Evolutionary conservation across 768 basidiomycete species (phyloP).

Genomic region (Russula sp.): DNA sequence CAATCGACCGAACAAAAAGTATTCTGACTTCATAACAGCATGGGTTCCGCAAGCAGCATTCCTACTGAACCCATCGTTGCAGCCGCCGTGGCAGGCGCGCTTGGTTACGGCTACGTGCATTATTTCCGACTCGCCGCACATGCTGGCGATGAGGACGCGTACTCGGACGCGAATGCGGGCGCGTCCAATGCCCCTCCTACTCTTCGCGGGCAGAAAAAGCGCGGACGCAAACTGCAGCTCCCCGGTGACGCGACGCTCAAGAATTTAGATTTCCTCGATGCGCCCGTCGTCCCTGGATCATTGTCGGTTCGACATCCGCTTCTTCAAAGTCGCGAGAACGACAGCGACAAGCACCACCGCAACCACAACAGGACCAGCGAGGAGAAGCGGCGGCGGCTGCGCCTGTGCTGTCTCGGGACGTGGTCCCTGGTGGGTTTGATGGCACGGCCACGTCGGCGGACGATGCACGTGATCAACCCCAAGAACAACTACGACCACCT

Average conservation of each 20-base stretch:
- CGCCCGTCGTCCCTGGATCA: constrained; percentile 1
- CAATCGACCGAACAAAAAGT: neutral
- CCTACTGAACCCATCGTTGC: constrained; percentile 42
- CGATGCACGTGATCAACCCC: neutral
- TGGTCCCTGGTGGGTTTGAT: constrained; percentile 50
- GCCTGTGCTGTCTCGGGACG: constrained; percentile 40
- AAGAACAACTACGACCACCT: neutral
- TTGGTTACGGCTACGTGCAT: constrained; percentile 42
- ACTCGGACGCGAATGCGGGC: neutral
- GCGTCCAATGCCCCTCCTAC: constrained; percentile 3
- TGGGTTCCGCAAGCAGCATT: constrained; percentile 50
- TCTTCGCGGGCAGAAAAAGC: constrained; percentile 36
- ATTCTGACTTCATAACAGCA: constrained; percentile 28
- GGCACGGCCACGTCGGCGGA: constrained; percentile 23
- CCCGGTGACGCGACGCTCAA: constrained; percentile 25
- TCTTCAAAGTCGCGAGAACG: constrained; percentile 31
- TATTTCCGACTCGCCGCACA: constrained; percentile 22
- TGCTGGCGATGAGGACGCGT: neutral
- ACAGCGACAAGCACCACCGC: neutral
- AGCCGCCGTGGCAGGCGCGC: constrained; percentile 42
- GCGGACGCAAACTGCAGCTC: constrained; percentile 32
- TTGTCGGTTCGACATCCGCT: constrained; percentile 31
- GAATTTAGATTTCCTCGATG: constrained; percentile 20
- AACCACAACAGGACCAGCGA: constrained; percentile 24
- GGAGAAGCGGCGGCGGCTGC: constrained; percentile 35